These are phyloP conservation scores for Ogataea methylovora DNA, from an alignment of 805 yeast species.

Conservation along the genomic window DNA sequence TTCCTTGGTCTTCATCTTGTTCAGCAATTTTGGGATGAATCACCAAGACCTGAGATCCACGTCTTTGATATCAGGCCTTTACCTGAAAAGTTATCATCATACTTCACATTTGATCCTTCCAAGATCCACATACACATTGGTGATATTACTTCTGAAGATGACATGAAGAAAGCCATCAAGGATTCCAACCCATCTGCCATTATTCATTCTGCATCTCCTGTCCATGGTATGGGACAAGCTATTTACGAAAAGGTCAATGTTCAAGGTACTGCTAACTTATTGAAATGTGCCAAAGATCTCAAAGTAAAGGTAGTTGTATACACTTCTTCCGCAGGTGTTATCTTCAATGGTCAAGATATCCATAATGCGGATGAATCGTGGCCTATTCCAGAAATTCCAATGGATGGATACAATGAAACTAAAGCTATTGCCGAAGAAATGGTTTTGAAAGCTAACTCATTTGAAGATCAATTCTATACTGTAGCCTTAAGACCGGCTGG, in stretches of 20 bases:
- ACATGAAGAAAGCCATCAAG: slow-evolving; percentile 56
- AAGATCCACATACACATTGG: slow-evolving; percentile 64
- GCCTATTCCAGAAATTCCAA: slow-evolving; percentile 86
- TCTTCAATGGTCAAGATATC: slow-evolving; percentile 90
- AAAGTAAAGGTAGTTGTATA: slow-evolving; percentile 67
- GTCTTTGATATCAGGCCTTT: slow-evolving; percentile 90
- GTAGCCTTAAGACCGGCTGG: slow-evolving; percentile 96
- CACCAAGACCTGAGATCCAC: slow-evolving; percentile 65
- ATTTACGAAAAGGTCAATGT: slow-evolving; percentile 88
- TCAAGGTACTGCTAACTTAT: slow-evolving; percentile 72
- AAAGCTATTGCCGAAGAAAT: slow-evolving; percentile 85
- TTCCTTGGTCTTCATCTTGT: slow-evolving; percentile 88
- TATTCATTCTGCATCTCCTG: slow-evolving; percentile 95
- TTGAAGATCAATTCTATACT: slow-evolving; percentile 52
- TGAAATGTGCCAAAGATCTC: slow-evolving; percentile 50
- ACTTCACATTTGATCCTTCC: slow-evolving; percentile 63
- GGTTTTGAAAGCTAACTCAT: slow-evolving; percentile 67
- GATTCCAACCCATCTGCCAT: slow-evolving; percentile 60
- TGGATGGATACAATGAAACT: slow-evolving; percentile 96
- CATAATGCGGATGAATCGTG: slow-evolving; percentile 88
- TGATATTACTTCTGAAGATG: slow-evolving; percentile 71
- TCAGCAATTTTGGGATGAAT: slow-evolving; percentile 65
- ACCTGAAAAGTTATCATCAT: slow-evolving; percentile 62
- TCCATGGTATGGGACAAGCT: slow-evolving; percentile 79
- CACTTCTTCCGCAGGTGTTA: slow-evolving; percentile 96